Base-by-base conservation (phyloP, 805 yeast genomes). In the Suhomyces kilbournensis region DNA sequence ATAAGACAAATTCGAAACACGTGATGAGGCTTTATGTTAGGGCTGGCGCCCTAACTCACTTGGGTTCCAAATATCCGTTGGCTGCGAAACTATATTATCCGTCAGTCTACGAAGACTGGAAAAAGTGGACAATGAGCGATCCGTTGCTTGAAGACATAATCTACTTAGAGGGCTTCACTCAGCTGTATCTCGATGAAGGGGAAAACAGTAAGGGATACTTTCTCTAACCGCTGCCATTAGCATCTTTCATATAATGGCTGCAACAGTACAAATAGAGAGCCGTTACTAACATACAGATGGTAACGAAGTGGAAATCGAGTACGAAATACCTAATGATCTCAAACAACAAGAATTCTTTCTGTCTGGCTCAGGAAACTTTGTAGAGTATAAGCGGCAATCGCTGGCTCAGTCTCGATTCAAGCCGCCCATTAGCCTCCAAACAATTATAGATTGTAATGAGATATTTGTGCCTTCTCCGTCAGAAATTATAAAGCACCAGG, bases 31-130 rank as follows among this genome's bases (percentile, higher is more conserved):
- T 26, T 3, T 2, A 1, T 9, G 12, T 14, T 15, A 45, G 52
- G 52, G 52, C 34, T 45, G 17, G 7, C 12, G 52, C 48, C 52
- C 52, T 50, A 28, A 12, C 7, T 26, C 10, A 12, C 25, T 1
- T 10, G 7, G 30, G 30, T 42, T n/a, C 30, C 30, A 42, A 42
- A 22, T 23, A 20, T 4, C n/a, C 19, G 14, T 42, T 23, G 45
- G 28, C 45, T 22, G 28, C 45, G 28, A 42, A 42, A 32, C 17
- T n/a, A 32, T 32, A n/a, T n/a, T 32, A n/a, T 17, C 35, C 35
- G 35, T 7, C 35, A n/a, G 35, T 32, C 35, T 32, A 32, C 35
- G 7, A n/a, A 32, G 35, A 32, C 35, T 32, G 17, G 35, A 9
- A n/a, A 7, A 9, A 5, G 6, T 32, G n/a, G n/a, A 28, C 32